A percentile compares a stretch with the other conserved stretches of the same genome.
phyloP scores from a whole-genome alignment of 208 protist species.

The Acanthamoeba divionensis region DNA sequence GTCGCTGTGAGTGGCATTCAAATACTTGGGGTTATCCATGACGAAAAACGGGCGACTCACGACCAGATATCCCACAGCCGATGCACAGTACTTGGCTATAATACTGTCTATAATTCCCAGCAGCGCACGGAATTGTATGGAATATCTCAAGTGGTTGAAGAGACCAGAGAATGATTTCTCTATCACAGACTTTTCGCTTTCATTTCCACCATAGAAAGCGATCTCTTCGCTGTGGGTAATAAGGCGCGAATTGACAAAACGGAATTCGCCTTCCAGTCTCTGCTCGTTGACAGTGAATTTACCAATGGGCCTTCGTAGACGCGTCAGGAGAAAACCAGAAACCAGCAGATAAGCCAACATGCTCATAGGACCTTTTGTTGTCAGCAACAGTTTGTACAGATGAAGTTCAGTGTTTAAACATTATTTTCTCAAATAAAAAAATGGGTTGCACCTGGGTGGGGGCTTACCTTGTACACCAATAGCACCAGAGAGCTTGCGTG shows the following conservation, averaged over 20 bases:
- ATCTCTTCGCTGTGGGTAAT: constrained; percentile 78
- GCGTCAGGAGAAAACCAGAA: constrained; percentile 71
- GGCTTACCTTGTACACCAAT: constrained; percentile 60
- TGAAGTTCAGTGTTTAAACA: no score
- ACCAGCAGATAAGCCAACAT: constrained; percentile 77
- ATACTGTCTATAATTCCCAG: constrained; percentile 74
- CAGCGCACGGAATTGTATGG: constrained; percentile 61
- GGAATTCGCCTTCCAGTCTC: constrained; percentile 75
- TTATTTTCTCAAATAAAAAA: constrained; percentile 26
- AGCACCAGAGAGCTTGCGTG: constrained; percentile 64
- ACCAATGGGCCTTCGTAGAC: constrained; percentile 57
- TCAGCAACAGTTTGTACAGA: no score
- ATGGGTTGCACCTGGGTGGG: neutral
- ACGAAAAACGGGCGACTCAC: constrained; percentile 73
- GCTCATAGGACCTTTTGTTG: constrained; percentile 51
- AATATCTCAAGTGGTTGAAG: constrained; percentile 17
- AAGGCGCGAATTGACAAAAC: constrained; percentile 75
- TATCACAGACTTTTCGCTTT: constrained; percentile 67
- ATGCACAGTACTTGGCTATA: constrained; percentile 78
- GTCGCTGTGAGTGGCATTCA: constrained; percentile 26
- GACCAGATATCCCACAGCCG: constrained; percentile 69
- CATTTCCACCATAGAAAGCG: constrained; percentile 76
- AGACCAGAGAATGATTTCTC: constrained; percentile 55
- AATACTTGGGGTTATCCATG: constrained; percentile 21
- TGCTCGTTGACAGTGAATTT: constrained; percentile 74